Base-by-base conservation (phyloP, 179 eudicot species). In the Beta macrorhiza region DNA sequence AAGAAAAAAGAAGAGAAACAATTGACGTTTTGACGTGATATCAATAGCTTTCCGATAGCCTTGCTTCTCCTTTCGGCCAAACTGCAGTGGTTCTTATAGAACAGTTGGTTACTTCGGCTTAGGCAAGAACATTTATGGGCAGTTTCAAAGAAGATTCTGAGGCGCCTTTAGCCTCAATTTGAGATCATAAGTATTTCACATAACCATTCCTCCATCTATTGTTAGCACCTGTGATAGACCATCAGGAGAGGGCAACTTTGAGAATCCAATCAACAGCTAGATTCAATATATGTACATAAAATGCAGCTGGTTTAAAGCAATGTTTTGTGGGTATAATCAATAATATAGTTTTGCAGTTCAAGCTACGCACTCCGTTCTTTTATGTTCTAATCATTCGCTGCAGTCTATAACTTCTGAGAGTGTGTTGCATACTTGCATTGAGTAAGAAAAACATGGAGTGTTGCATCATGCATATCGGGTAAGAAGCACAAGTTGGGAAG, bases 121-220 rank as follows among this genome's bases (percentile, higher is more conserved):
- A 16, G 32, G 29, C 72, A 29, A 29, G 76, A 14, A 7, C 29
- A 70, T 47, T 37, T 22, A 16, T 19, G 7, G 44, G 16, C 2
- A 19, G 7, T 62, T 55, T 15, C 32, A 57, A 79, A 22, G 62
- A 59, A 59, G 15, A 22, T 6, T 79, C 10, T 7, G 69, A 57
- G 14, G 58, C 67, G 7, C 73, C 85, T 64, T 25, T 17, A 55
- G 79, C 57, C 72, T 57, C 22, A 57, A 56, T 11, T 45, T 83
- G 44, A 10, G 82, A 58, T 67, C 79, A 29, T 47, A 70, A 51
- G 29, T 55, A 67, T 37, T 71, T 71, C 85, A 91, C 94, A 91
- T 90, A 58, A 89, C 94, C 94, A 91, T 88, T 67, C 92, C 92
- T 63, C 94, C 94, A 78, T 91, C 94, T 16, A 91, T 91, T 53